Evolutionary conservation across 805 yeast genomes (phyloP).

Genomic region (Wickerhamiella hasegawae): DNA sequence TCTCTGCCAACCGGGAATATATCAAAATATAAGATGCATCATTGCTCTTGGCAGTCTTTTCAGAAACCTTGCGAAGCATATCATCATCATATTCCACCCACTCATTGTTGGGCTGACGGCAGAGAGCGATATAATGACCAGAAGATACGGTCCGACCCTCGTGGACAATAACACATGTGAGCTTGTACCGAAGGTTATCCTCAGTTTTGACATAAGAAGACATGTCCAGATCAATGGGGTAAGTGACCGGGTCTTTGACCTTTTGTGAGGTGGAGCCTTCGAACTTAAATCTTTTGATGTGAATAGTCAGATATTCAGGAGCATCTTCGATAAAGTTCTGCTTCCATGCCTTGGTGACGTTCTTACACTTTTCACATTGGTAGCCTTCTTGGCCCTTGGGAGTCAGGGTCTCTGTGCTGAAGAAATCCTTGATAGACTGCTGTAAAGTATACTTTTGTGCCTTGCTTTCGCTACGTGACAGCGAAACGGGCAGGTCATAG

Average conservation of each 20-base stretch:
- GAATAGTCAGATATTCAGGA: slow-evolving; percentile 78
- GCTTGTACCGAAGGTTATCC: slow-evolving; percentile 44
- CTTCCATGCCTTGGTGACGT: slow-evolving; percentile 62
- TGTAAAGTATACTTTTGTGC: slow-evolving; percentile 50
- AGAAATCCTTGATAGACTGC: slow-evolving; percentile 63
- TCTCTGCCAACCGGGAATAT: slow-evolving; percentile 40
- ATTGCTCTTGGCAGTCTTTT: slow-evolving; percentile 59
- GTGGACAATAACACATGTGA: slow-evolving; percentile 76
- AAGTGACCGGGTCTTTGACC: slow-evolving; percentile 72
- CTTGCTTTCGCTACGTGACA: slow-evolving; percentile 25
- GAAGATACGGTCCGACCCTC: slow-evolving; percentile 85
- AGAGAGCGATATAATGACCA: slow-evolving; percentile 86
- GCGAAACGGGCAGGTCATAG: slow-evolving; percentile 75
- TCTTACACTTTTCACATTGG: slow-evolving; percentile 73
- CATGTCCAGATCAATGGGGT: slow-evolving; percentile 63
- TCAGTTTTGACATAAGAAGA: slow-evolving; percentile 30
- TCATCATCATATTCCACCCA: slow-evolving; percentile 97
- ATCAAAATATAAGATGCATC: slow-evolving; percentile 82
- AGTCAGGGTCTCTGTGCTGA: slow-evolving; percentile 57
- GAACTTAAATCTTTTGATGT: slow-evolving; percentile 81
- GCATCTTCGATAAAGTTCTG: slow-evolving; percentile 58
- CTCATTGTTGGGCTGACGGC: slow-evolving; percentile 78
- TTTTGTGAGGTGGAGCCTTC: slow-evolving; percentile 44
- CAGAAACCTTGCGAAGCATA: slow-evolving; percentile 55
- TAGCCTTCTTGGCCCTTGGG: slow-evolving; percentile 33